These are phyloP conservation scores for Spathaspora hagerdaliae DNA, from an alignment of 805 yeast species.

Conservation along the genomic window DNA sequence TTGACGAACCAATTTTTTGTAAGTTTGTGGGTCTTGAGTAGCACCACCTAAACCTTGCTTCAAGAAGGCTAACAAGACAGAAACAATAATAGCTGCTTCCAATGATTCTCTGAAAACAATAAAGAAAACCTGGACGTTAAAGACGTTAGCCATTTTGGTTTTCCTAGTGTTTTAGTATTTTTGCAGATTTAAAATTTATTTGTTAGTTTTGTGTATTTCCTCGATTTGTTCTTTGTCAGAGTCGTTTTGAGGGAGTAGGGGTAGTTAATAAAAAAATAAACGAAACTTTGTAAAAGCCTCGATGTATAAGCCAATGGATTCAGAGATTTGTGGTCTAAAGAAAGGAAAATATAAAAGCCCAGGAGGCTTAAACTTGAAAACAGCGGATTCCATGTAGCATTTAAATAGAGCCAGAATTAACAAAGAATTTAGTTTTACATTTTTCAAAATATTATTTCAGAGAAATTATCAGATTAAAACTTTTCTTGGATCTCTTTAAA, in stretches of 20 bases:
- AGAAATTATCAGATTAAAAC: too few relatives aligned
- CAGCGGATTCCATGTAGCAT: too few relatives aligned
- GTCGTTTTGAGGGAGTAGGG: background rate
- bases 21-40: constrained; percentile 42
- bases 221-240: background rate
- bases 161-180: background rate
- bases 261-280: too few relatives aligned
- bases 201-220: background rate
- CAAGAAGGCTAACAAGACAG: constrained; percentile 83
- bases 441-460: too few relatives aligned
- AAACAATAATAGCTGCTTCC: constrained; percentile 84
- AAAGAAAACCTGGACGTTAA: constrained; percentile 72
- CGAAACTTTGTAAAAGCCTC: too few relatives aligned
- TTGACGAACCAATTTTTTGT: constrained; percentile 60
- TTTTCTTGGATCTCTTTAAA: too few relatives aligned
- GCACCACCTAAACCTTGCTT: constrained; percentile 72
- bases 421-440: too few relatives aligned
- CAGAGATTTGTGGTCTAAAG: too few relatives aligned
- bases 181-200: background rate
- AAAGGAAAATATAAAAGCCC: too few relatives aligned
- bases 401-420: too few relatives aligned
- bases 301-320: too few relatives aligned
- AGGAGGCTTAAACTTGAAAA: too few relatives aligned
- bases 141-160: constrained; percentile 45
- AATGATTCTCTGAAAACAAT: constrained; percentile 86